phyloP scores from a whole-genome alignment of 108 stramenopile genomes.

The Fragilariopsis cylindrus region DNA sequence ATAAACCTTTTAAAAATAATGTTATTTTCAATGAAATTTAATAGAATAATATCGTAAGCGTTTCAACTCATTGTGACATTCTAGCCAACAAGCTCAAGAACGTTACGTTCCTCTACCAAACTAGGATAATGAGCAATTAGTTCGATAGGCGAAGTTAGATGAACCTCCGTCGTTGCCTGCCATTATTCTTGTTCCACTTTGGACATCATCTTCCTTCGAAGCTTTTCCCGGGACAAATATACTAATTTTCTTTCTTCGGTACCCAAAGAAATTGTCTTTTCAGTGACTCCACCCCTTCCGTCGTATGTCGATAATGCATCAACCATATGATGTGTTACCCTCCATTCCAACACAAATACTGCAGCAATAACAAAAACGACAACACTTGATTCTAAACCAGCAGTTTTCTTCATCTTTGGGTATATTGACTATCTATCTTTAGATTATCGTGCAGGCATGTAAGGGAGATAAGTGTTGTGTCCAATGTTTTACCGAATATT shows the following conservation, averaged over 20 bases:
- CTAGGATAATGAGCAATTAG: slow-evolving; percentile 31
- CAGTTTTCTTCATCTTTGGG: neutral
- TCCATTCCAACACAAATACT: neutral
- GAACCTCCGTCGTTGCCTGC: slow-evolving; percentile 2
- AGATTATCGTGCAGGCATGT: no score
- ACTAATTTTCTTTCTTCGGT: slow-evolving; percentile 10
- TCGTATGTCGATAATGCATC: slow-evolving; percentile 8
- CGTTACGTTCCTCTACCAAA: slow-evolving; percentile 20
- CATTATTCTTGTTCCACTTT: neutral
- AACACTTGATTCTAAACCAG: neutral
- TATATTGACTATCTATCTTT: no score
- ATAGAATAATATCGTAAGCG: no score
- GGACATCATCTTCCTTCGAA: neutral
- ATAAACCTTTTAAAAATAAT: no score
- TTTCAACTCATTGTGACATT: neutral
- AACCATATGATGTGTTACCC: neutral
- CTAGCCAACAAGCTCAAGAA: slow-evolving; percentile 29
- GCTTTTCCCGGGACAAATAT: slow-evolving; percentile 8
- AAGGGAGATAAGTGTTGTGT: no score
- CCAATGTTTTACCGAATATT: no score
- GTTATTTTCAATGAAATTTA: no score
- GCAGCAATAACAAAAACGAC: neutral
- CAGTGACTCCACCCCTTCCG: neutral
- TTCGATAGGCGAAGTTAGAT: slow-evolving; percentile 23
- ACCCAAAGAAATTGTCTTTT: slow-evolving; percentile 1